Base-by-base conservation (phyloP, 805 yeast genomes). In the Sugiyamaella boreocaroliniensis region DNA sequence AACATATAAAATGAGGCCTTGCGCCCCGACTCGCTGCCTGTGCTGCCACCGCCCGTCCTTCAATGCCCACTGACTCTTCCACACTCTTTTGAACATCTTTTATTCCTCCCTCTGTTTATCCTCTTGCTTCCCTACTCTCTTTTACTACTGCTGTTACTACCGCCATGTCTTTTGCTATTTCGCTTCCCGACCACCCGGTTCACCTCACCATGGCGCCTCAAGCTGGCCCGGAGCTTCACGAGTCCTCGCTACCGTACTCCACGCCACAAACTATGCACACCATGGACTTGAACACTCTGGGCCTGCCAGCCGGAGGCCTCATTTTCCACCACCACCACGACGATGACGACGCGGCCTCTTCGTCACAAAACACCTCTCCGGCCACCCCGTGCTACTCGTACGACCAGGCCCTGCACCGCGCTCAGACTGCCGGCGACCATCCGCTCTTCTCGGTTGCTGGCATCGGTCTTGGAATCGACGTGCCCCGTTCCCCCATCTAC, bases 351-450 rank as follows among this genome's bases (percentile, higher is more conserved):
- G n/a, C 32, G 8, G 47, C 51, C 10, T 45, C 53, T 1, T 53
- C 42, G 12, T 32, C 54, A 4, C 37, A 32, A 32, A 32, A 32
- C n/a, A 48, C 56, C 32, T 55, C 58, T 8, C 56, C 58, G 19
- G 48, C 45, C 26, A 49, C 56, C n/a, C 58, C 56, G 40, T 55
- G 54, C n/a, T 55, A 53, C 45, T 40, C 49, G 9, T 50, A 32
- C 42, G 40, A 16, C 16, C 48, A 32, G 37, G 37, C 37, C 8
- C 6, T 22, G 26, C 26, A 22, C 3, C 26, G 26, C 6, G 26
- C 26, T 22, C 26, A 22, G 26, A 22, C 26, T 22, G 6, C 26
- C 26, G 26, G 47, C 14, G 37, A 32, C 37, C 37, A 32, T 10
- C 37, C 37, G 10, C 37, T 32, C n/a, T 32, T 32, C n/a, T 10